Evolutionary conservation across 805 yeast genomes (phyloP), one percentile per base, ranked within the genome.

Genomic region (Grigorovia yakushimaensis): DNA sequence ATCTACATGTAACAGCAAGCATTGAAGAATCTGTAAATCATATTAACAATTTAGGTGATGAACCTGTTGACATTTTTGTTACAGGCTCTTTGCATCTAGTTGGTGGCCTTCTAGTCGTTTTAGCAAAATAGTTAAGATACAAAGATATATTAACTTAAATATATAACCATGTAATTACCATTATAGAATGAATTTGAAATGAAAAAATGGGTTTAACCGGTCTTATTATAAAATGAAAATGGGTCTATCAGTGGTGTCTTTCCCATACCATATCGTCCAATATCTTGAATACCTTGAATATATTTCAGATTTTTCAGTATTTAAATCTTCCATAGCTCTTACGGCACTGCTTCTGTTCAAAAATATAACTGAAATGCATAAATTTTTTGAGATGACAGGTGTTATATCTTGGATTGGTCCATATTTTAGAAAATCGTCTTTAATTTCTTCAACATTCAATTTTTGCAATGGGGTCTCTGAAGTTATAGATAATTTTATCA

Each of bases 11-110:
- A 1, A 76, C 81, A 54, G 77, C 77, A 23, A 88, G 81, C 56
- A 85, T 93, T 41, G 95, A 93, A 63, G 76, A 83, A 1, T 80
- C 89, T 3, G 30, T 78, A 77, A 44, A 73, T 72, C 43, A 74
- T 70, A 54, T 74, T 79, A 44, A 73, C 22, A 57, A 42, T 46
- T 45, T 30, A 54, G 36, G 10, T 45, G 20, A 50, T 23, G 63
- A 61, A 7, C 55, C 57, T 1, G 66, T 79, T 20, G 88, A 88
- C 52, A 94, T 88, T 1, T 84, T 88, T 67, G 97, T 88, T 0
- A 84, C 94, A 49, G 99, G 99, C 1, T 88, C 97, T 5, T 71
- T 93, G 53, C 96, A 91, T 62, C 70, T 94, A 48, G 95, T 93
- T 10, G 99, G 99, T 17, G 98, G 98, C 0, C 76, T 93, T 48